Conservation (phyloP, 768 basidiomycete genomes). For the Leccinum aurantiacum region DNA sequence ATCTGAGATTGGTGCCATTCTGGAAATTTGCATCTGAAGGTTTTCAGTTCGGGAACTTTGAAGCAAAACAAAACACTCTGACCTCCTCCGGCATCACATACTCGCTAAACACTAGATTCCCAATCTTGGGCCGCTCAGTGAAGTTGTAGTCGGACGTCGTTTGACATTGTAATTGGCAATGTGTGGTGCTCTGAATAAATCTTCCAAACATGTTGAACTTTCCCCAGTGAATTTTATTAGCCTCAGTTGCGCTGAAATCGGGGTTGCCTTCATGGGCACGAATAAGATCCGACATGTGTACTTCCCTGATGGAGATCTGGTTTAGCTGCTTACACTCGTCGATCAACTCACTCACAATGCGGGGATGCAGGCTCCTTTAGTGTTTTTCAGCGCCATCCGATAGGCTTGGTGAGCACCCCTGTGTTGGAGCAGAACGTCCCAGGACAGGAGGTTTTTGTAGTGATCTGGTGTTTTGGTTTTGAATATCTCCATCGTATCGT, state of each 20-base stretch:
- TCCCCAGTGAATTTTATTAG: conserved; percentile 86
- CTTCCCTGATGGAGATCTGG: conserved; percentile 60
- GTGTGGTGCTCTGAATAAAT: conserved; percentile 73
- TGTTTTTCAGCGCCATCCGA: conserved; percentile 81
- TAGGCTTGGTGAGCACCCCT: conserved; percentile 87
- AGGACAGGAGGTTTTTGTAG: conserved; percentile 76
- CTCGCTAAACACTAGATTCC: conserved; percentile 53
- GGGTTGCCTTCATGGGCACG: conserved; percentile 83
- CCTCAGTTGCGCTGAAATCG: conserved; percentile 65
- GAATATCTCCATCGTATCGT: conserved; percentile 74
- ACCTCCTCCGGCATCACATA: conserved; percentile 74
- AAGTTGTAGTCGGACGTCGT: conserved; percentile 60
- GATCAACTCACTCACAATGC: conserved; percentile 55
- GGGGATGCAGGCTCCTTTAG: conserved; percentile 85
- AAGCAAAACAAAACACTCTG: conserved; percentile 17
- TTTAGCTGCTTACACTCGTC: conserved; percentile 6
- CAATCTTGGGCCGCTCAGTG: conserved; percentile 52
- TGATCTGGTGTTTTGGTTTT: conserved; percentile 62
- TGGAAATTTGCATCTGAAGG: conserved; percentile 61
- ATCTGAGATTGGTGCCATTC: conserved; percentile 55
- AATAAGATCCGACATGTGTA: conserved; percentile 87
- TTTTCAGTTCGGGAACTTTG: conserved; percentile 4
- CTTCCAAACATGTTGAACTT: conserved; percentile 93
- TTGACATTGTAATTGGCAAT: conserved; percentile 77
- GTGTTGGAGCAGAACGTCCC: conserved; percentile 82